phyloP scores from a whole-genome alignment of 2,329 filamentous ascomycete genomes.

The Ophiocordyceps sinensis region DNA sequence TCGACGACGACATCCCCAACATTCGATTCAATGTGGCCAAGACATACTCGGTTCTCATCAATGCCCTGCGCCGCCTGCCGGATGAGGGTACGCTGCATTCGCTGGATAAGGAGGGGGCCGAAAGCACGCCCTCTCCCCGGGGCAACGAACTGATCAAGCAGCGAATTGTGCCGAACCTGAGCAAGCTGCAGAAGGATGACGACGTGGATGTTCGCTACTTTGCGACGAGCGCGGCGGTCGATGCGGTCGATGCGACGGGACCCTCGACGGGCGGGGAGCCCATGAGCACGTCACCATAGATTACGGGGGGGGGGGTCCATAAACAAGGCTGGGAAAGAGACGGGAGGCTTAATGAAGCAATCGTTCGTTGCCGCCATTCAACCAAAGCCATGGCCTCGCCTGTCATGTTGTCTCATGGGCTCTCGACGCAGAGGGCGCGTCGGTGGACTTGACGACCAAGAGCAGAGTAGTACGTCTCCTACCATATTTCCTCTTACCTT shows the following conservation, averaged over 20 bases:
- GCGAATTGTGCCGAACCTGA: slow-evolving; percentile 75
- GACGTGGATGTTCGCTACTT: slow-evolving; percentile 98
- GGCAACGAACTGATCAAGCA: slow-evolving; percentile 72
- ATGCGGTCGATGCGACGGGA: slow-evolving; percentile 34
- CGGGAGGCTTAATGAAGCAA: slow-evolving; percentile 30
- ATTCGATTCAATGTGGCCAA: slow-evolving; percentile 99
- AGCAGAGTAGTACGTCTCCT: too few species aligned
- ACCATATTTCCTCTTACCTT: too few species aligned
- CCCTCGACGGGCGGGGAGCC: slow-evolving; percentile 35
- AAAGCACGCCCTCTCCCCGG: slow-evolving; percentile 50
- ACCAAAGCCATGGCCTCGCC: not conserved
- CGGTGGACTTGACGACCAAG: not conserved
- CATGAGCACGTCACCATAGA: slow-evolving; percentile 54
- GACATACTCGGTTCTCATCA: slow-evolving; percentile 82
- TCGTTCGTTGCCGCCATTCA: slow-evolving; percentile 9
- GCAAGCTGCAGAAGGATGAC: slow-evolving; percentile 92
- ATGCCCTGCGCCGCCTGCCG: slow-evolving; percentile 81
- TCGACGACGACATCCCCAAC: slow-evolving; percentile 90
- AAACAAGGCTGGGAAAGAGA: not conserved
- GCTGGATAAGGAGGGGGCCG: slow-evolving; percentile 61
- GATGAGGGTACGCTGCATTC: slow-evolving; percentile 76
- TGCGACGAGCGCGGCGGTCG: slow-evolving; percentile 72
- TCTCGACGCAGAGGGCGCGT: not conserved
- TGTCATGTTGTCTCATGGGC: not conserved
- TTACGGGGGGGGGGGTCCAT: slow-evolving; percentile 16